Conservation (phyloP, 768 basidiomycete genomes). For the Fomitopsis serialis region DNA sequence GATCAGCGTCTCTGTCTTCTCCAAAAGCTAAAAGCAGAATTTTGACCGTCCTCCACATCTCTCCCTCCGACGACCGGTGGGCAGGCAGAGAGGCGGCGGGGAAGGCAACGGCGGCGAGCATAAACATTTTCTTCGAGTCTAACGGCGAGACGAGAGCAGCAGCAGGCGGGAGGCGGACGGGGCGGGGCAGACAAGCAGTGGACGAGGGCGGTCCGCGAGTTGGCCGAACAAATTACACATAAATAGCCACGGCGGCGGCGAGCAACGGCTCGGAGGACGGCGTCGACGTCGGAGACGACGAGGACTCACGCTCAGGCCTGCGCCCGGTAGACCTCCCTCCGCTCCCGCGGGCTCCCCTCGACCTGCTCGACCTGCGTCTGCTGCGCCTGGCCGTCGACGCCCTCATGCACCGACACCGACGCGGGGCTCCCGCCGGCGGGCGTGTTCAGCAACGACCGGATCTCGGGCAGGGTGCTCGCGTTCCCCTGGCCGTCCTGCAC, state of each 20-base stretch:
- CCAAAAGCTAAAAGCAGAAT: too few relatives aligned
- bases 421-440: constrained; percentile 15
- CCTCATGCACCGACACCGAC: constrained; percentile 8
- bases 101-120: too few relatives aligned
- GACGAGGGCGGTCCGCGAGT: too few relatives aligned
- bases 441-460: constrained; percentile 43
- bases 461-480: constrained; percentile 37
- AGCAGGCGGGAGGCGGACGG: too few relatives aligned
- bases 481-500: constrained; percentile 11
- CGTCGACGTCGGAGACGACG: not conserved
- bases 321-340: constrained; percentile 2
- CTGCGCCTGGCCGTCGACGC: not conserved
- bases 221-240: not conserved
- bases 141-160: too few relatives aligned
- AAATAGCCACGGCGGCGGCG: not conserved
- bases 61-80: too few relatives aligned
- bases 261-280: not conserved
- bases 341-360: constrained; percentile 9
- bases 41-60: too few relatives aligned
- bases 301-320: not conserved
- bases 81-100: too few relatives aligned
- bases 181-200: too few relatives aligned
- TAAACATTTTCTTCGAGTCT: too few relatives aligned
- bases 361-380: not conserved
- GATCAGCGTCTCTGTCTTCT: too few relatives aligned